Base-by-base conservation (phyloP, 192 early-diverging fungal genomes). In the Jimgerdemannia lactiflua region DNA sequence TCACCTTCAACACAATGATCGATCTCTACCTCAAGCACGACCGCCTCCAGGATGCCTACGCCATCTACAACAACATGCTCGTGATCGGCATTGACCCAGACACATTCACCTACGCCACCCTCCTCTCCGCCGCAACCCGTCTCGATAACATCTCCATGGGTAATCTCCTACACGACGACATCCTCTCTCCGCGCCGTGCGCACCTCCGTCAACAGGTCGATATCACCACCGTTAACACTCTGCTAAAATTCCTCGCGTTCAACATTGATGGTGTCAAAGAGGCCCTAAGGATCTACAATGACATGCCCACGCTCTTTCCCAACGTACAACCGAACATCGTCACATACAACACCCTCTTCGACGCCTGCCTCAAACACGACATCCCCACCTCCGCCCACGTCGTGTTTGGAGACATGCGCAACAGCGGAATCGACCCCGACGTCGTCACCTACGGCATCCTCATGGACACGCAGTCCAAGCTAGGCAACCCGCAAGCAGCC, bases 401-500 rank as follows among this genome's bases (percentile, higher is more conserved):
- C 63, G 63, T 85, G 10, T 79, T 78, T 43, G 43, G 42, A 17
- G 79, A 82, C 3, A 78, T 85, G 74, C 40, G 40, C 39, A 4
- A 69, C 39, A 54, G 64, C 6, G 72, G 66, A 1, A 40, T 78
- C 3, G 29, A 64, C 19, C 81, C 83, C 4, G 76, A 82, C 68
- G 43, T 68, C 19, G 42, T 69, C 8, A 85, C 83, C 3, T 82
- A 76, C 65, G 74, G 75, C 29, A 78, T 77, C 3, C 40, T 85
- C 6, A 79, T 85, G n/a, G 75, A 71, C 19, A 78, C 75, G 17
- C 71, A 80, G 39, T 67, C 73, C 4, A 44, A 65, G 10, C 39
- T 66, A 10, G 73, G 74, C 54, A 65, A 78, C 67, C 42, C 75
- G n/a, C 65, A 65, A 42, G 71, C 70, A 7, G 79, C 76, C 41